Evolutionary conservation across 2,329 filamentous ascomycete genomes (phyloP).

Genomic region (Diaporthe destruens): DNA sequence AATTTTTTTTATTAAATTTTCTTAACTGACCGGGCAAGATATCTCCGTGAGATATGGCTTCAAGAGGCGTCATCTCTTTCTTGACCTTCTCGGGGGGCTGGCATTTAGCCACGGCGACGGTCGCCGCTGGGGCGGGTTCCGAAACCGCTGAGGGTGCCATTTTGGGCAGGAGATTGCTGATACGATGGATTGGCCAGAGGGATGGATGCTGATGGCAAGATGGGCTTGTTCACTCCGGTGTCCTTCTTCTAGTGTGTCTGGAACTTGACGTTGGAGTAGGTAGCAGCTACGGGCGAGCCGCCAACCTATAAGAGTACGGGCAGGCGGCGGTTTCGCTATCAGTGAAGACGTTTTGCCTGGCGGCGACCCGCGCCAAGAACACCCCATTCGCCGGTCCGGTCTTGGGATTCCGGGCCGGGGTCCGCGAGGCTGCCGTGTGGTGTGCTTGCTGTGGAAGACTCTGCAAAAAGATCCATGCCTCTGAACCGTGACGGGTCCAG

Average conservation of each 20-base stretch:
- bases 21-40: slow-evolving; percentile 44
- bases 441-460: background rate
- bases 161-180: background rate
- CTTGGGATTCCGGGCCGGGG: slow-evolving; percentile 26
- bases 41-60: slow-evolving; percentile 49
- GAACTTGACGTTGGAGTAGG: background rate
- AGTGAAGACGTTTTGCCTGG: slow-evolving; percentile 28
- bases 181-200: background rate
- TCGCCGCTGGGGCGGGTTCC: slow-evolving; percentile 12
- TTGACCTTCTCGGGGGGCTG: slow-evolving; percentile 28
- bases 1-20: too few relatives aligned
- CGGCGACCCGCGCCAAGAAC: slow-evolving; percentile 24
- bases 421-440: background rate
- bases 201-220: background rate
- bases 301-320: slow-evolving; percentile 18
- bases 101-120: slow-evolving; percentile 31
- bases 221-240: background rate
- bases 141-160: slow-evolving; percentile 39
- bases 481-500: background rate
- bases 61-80: slow-evolving; percentile 45
- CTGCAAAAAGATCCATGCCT: background rate
- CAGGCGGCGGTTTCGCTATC: slow-evolving; percentile 26
- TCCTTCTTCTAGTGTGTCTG: background rate
- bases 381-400: slow-evolving; percentile 37
- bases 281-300: background rate